phyloP scores from a whole-genome alignment of 106 monocot species.

The Phalaenopsis aphrodite region DNA sequence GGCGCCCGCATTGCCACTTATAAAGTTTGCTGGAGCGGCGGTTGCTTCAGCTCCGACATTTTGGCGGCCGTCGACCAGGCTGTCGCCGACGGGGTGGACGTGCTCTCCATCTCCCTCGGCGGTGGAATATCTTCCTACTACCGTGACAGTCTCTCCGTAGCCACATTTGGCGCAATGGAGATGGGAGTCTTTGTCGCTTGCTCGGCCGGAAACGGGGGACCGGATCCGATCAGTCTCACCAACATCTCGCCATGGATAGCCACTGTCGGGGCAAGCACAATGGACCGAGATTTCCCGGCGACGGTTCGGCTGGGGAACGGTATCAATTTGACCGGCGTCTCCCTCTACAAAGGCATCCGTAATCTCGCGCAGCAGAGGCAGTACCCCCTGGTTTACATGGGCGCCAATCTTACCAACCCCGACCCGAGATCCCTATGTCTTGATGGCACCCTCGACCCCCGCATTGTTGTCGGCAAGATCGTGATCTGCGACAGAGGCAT shows the following conservation, averaged over 20 bases:
- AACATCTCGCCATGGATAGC: constrained; percentile 86
- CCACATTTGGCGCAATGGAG: constrained; percentile 78
- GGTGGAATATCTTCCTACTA: constrained; percentile 71
- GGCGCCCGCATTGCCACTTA: constrained; percentile 67
- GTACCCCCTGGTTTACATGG: constrained; percentile 66
- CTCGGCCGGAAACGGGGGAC: constrained; percentile 82
- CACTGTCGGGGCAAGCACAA: constrained; percentile 75
- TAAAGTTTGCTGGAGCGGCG: constrained; percentile 87
- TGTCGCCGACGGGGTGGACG: constrained; percentile 75
- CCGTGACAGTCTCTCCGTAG: constrained; percentile 63
- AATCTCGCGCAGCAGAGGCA: constrained; percentile 28
- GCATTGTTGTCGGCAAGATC: constrained; percentile 63
- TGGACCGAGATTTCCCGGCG: constrained; percentile 83
- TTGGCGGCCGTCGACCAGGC: constrained; percentile 74
- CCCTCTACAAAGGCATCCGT: constrained; percentile 57
- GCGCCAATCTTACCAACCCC: constrained; percentile 33
- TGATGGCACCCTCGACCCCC: constrained; percentile 59
- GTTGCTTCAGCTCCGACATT: constrained; percentile 88
- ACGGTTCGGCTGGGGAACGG: constrained; percentile 45
- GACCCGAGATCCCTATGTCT: constrained; percentile 68
- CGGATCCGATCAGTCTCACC: constrained; percentile 64
- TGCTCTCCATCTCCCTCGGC: constrained; percentile 88
- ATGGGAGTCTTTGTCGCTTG: constrained; percentile 82
- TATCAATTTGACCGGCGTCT: constrained; percentile 46
- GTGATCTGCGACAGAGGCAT: constrained; percentile 84